Evolutionary conservation across 2,329 filamentous ascomycete genomes (phyloP).

Genomic region (Pyrenophora tritici-repentis): DNA sequence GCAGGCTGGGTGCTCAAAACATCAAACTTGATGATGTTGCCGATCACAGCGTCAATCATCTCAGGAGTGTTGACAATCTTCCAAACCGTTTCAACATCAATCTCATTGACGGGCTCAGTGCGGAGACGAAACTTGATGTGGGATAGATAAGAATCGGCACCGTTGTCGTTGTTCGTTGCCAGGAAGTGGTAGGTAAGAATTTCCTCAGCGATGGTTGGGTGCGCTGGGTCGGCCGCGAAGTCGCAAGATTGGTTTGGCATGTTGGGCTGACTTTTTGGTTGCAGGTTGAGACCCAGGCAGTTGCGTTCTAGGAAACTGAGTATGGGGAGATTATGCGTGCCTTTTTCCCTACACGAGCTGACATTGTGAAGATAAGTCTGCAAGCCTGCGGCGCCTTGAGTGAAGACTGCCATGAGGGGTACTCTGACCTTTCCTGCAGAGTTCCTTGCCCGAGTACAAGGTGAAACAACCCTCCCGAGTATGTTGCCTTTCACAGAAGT

Average conservation of each 20-base stretch:
- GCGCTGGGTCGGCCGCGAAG: not conserved
- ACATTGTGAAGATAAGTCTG: no score
- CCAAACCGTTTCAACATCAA: constrained; percentile 11
- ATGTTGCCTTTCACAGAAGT: no score
- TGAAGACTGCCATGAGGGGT: no score
- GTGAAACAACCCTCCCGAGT: no score
- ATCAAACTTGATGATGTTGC: constrained; percentile 8
- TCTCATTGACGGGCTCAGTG: constrained; percentile 4
- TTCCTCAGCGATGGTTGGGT: not conserved
- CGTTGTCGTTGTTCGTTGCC: not conserved
- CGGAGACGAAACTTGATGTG: not conserved
- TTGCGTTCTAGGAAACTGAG: no score
- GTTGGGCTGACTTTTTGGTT: no score
- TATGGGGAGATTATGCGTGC: no score
- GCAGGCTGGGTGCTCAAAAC: constrained; percentile 3
- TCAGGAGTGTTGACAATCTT: not conserved
- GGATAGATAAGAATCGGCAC: not conserved
- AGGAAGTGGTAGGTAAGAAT: not conserved
- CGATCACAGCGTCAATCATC: constrained; percentile 3
- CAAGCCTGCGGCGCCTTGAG: no score
- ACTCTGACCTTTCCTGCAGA: no score
- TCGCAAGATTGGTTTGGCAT: not conserved
- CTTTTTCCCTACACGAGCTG: no score
- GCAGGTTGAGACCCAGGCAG: no score
- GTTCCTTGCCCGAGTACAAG: no score